Base-by-base conservation (phyloP, 192 early-diverging fungal genomes). In the Radiomyces spectabilis region DNA sequence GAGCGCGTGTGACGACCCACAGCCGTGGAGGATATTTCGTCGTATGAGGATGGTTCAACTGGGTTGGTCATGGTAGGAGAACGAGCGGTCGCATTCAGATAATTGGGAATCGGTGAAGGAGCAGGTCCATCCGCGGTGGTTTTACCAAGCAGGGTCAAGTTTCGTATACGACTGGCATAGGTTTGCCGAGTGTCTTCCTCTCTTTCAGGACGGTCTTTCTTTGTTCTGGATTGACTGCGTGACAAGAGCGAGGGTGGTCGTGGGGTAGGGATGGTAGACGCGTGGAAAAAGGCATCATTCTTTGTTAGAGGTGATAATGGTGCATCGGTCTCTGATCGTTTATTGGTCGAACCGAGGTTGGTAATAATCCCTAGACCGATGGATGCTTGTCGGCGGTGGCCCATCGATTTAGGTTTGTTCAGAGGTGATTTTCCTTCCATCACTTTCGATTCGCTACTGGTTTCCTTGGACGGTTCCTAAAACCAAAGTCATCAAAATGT, bases 291-390 rank as follows among this genome's bases (percentile, higher is more conserved):
- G 15, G 37, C 13, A 26, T n/a, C 21, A 52, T 52, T 21, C 19
- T 38, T 52, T 18, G 51, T 40, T n/a, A 18, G 16, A 33, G 19
- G 9, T 48, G 24, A 21, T 38, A 19, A 16, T 9, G 34, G 12
- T 48, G 29, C 26, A 38, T 44, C 33, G n/a, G n/a, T n/a, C n/a
- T n/a, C n/a, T n/a, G n/a, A n/a, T n/a, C n/a, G n/a, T 35, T 39
- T 21, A 26, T 16, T 47, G 25, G 5, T 40, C 12, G 38, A 25
- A 27, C 16, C 13, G 26, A 53, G 21, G 24, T 48, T 47, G 22
- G 44, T 57, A 27, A 57, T 32, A 34, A 57, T 57, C 8, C 55
- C 55, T 37, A 57, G 22, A 3, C 55, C 55, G 27, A 57, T 35
- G 2, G 55, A 57, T n/a, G 55, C 25, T 29, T 57, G 55, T 1